These are phyloP conservation scores for Heterobasidion irregulare DNA, from an alignment of 1,284 basidiomycete genomes.

Conservation along the genomic window DNA sequence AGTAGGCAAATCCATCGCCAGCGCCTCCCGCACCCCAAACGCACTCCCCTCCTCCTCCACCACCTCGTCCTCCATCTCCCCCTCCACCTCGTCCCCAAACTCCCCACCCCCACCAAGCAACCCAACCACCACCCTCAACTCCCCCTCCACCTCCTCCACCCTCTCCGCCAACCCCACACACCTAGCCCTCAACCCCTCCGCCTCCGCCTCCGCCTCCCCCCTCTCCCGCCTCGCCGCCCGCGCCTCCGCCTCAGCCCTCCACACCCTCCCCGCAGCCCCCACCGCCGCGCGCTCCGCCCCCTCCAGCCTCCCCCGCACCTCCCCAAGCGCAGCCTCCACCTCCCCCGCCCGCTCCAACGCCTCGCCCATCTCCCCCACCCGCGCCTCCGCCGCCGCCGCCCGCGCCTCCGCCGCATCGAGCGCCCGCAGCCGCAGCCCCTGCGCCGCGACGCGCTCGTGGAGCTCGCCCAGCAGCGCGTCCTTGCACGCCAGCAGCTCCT, in stretches of 20 bases:
- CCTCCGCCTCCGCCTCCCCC: constrained; percentile 6
- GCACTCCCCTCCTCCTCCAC: not conserved
- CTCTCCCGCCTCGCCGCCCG: constrained; percentile 5
- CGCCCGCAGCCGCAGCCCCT: not conserved
- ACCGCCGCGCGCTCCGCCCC: constrained; percentile 9
- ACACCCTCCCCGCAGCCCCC: constrained; percentile 10
- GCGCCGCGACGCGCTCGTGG: not conserved
- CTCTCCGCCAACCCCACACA: constrained; percentile 5
- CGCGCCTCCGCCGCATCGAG: constrained; percentile 1
- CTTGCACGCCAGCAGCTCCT: constrained; percentile 1
- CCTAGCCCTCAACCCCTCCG: not conserved
- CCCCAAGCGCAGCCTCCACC: not conserved
- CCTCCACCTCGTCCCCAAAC: not conserved
- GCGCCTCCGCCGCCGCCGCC: constrained; percentile 6
- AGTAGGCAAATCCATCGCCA: not conserved
- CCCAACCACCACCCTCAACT: not conserved
- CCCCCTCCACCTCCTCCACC: constrained; percentile 1
- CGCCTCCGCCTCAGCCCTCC: constrained; percentile 10
- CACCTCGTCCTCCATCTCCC: not conserved
- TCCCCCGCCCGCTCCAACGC: too few species aligned
- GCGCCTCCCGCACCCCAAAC: not conserved
- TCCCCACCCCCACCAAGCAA: not conserved
- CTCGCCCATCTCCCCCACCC: not conserved
- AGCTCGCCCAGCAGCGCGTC: not conserved
- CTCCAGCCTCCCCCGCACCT: constrained; percentile 8